These are phyloP conservation scores for Pseudogymnoascus sp. DNA, from an alignment of 2,329 filamentous ascomycete species.

Conservation along the genomic window DNA sequence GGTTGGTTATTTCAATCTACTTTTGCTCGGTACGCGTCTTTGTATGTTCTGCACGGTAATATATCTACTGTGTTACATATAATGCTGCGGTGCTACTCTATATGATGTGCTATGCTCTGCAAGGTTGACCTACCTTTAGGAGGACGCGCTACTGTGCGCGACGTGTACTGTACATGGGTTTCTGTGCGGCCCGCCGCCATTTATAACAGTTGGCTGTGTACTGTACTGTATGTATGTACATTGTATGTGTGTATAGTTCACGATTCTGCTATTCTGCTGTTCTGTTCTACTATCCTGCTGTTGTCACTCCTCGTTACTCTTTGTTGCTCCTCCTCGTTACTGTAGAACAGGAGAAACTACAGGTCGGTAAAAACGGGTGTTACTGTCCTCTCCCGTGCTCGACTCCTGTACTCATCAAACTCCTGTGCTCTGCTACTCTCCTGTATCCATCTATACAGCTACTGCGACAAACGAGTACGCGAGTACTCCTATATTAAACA, in stretches of 20 bases:
- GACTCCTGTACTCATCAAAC: too few species aligned
- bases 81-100: neutral
- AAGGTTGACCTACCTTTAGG: neutral
- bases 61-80: neutral
- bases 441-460: too few species aligned
- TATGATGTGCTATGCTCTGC: neutral
- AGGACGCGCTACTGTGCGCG: neutral
- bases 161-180: conserved; percentile 1
- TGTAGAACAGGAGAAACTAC: conserved; percentile 4
- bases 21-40: neutral
- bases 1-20: neutral
- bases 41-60: neutral
- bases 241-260: too few species aligned
- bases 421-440: neutral
- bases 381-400: neutral
- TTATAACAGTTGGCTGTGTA: neutral
- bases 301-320: too few species aligned
- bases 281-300: too few species aligned
- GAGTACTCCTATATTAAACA: neutral
- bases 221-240: neutral
- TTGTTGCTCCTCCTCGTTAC: neutral
- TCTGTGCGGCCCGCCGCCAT: neutral
- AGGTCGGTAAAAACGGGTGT: neutral
- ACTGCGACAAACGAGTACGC: neutral
- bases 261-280: too few species aligned